Evolutionary conservation across 2,329 filamentous ascomycete genomes (phyloP), one percentile per base, ranked within the genome.

Genomic region (Clonostachys chloroleuca): DNA sequence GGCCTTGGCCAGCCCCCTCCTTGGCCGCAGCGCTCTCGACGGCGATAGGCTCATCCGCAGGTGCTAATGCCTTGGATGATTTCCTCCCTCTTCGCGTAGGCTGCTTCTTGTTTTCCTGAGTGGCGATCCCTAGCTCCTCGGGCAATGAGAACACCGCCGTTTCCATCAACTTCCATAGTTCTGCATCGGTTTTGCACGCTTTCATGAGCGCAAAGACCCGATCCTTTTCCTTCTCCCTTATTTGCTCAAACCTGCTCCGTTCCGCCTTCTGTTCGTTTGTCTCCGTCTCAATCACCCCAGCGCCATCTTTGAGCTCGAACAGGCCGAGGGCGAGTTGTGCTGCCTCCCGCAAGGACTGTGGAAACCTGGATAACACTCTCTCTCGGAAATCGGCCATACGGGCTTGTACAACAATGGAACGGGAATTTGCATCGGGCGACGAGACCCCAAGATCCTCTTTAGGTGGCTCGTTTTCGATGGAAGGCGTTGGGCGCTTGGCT

Each of bases 151-250:
- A 87, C 12, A 91, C 82, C 44, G 89, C 78, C 5, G 68, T 61
- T 51, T 89, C 80, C 59, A 92, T 70, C 4, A 86, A 63, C 7
- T 79, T 62, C 86, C 87, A 91, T 10, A 90, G 69, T 44, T 81
- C 78, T 17, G 74, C 65, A 54, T 92, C 87, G 1, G 80, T 80
- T 49, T 68, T 54, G 16, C 83, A 83, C 3, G 56, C 60, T 12
- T 68, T 63, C 67, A 92, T 77, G 37, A 79, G 56, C 6, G 54
- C 52, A 51, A 80, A 75, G 9, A 89, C 73, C 10, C 79, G 68
- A 24, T 58, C 54, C 42, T 74, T 70, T 58, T 85, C 81, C 7
- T 66, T 54, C 10, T 63, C 58, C 10, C 75, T 66, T 30, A 66
- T 59, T 3, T 59, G 56, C 43, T 74, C 68, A 18, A 70, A 59